Evolutionary conservation across 2,329 filamentous ascomycete species (phyloP), one percentile per base, ranked within the genome.

Genomic region (Myriosclerotinia scirpicola): DNA sequence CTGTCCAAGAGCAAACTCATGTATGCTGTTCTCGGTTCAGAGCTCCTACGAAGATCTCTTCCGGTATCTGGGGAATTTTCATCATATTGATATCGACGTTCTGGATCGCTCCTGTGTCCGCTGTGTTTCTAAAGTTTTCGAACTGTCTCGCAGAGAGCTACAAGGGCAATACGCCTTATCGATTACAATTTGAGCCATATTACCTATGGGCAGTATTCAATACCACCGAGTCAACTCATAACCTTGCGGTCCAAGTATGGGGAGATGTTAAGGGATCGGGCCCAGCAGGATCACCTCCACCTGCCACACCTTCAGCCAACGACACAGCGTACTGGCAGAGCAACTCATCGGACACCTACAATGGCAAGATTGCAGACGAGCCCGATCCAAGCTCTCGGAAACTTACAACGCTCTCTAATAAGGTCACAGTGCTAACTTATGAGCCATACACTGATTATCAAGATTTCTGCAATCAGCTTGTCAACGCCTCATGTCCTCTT

Each of bases 261-360:
- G 94, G 93, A 62, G 97, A 98, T 78, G 92, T 98, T 40, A 91
- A 89, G 11, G 95, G 95, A 56, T 86, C 89, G 40, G 72, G 72
- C 8, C 67, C 69, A 26, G 68, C 69, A 26, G 68, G 64, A 61
- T 36, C 59, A n/a, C 82, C 84, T 54, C 81, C 82, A 2, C 75
- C 81, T n/a, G 68, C 78, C 2, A 84, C 92, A 64, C 92, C 92
- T 44, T 73, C 85, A 0, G 78, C 83, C 22, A 78, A 83, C 72
- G 84, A 86, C 75, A 77, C 85, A 0, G 79, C 81, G 56, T 92
- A 75, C 53, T 75, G 73, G 92, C 91, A 76, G 72, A 70, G 67
- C 2, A 81, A 95, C 75, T 75, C 81, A 0, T 84, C 83, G 46
- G 76, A 82, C 59, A 87, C 84, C 0, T 80, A 87, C 64, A 64